Percentiles rank a stretch among this genome's conserved stretches.
These are phyloP conservation scores for Nakazawaea populi DNA, from an alignment of 805 yeast species.

Conservation along the genomic window DNA sequence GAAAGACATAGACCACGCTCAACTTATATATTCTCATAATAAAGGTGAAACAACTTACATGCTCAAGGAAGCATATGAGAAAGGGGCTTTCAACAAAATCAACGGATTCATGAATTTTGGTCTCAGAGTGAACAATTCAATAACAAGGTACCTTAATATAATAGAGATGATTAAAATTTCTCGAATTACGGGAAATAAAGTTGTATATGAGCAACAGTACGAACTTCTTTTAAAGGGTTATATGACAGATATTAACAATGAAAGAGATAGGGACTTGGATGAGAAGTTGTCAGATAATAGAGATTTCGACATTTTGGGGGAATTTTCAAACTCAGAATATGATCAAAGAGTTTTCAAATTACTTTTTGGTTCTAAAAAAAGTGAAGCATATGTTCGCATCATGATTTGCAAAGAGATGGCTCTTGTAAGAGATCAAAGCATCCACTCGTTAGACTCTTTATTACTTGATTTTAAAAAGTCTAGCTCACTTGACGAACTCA, in stretches of 20 bases:
- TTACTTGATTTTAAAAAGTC: slow-evolving; percentile 11
- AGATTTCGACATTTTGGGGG: slow-evolving; percentile 51
- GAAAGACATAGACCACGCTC: slow-evolving; percentile 28
- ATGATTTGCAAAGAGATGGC: slow-evolving; percentile 34
- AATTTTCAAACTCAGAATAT: slow-evolving; percentile 35
- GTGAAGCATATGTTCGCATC: slow-evolving; percentile 27
- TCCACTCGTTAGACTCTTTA: slow-evolving; percentile 18
- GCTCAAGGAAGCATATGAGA: slow-evolving; percentile 48
- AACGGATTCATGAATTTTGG: slow-evolving; percentile 62
- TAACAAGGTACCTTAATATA: slow-evolving; percentile 32
- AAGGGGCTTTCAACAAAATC: slow-evolving; percentile 58
- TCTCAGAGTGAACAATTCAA: slow-evolving; percentile 42
- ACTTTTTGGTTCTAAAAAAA: slow-evolving; percentile 19
- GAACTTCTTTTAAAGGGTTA: slow-evolving; percentile 19
- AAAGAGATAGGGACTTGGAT: slow-evolving; percentile 22
- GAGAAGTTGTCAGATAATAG: slow-evolving; percentile 48
- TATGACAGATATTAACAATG: slow-evolving; percentile 18
- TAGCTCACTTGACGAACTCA: slow-evolving; percentile 16
- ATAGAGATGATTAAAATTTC: slow-evolving; percentile 27
- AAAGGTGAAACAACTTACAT: slow-evolving; percentile 44
- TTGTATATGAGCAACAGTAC: slow-evolving; percentile 13
- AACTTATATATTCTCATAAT: slow-evolving; percentile 48
- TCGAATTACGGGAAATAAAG: slow-evolving; percentile 23
- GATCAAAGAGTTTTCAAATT: slow-evolving; percentile 15
- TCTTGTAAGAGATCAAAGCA: slow-evolving; percentile 25